These are phyloP conservation scores for Straminergon stramineum DNA, from an alignment of 225 moss, liverwort and hornwort species.

Conservation along the genomic window DNA sequence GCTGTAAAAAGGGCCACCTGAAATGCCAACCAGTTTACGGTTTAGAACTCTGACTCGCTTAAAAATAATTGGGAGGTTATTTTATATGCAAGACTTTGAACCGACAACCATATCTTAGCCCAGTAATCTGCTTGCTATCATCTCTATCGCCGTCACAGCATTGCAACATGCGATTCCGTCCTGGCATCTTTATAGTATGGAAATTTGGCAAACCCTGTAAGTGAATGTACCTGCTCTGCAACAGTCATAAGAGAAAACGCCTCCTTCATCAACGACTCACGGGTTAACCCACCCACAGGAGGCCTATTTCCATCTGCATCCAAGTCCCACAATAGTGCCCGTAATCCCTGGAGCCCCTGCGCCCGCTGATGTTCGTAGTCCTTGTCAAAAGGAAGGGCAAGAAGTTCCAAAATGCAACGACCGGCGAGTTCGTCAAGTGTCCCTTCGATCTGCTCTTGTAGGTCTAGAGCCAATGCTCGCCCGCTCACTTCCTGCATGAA, in stretches of 20 bases:
- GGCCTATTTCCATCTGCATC: constrained; percentile 55
- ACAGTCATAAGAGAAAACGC: constrained; percentile 66
- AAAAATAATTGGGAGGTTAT: neutral
- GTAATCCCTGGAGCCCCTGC: constrained; percentile 76
- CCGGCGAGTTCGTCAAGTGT: constrained; percentile 74
- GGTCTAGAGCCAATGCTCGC: constrained; percentile 43
- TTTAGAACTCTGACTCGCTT: neutral
- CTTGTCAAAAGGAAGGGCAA: constrained; percentile 64
- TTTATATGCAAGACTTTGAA: neutral
- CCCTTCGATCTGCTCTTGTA: constrained; percentile 87
- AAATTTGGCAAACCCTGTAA: neutral
- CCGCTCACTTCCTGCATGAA: constrained; percentile 68
- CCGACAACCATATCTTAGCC: neutral
- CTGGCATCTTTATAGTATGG: neutral
- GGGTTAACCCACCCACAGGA: constrained; percentile 50
- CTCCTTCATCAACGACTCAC: constrained; percentile 68
- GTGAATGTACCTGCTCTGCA: constrained; percentile 59
- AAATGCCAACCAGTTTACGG: neutral
- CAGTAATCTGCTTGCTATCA: neutral
- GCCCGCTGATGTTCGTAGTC: constrained; percentile 53
- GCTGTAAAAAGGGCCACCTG: constrained; percentile 66
- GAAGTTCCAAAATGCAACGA: constrained; percentile 73
- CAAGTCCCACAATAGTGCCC: constrained; percentile 62
- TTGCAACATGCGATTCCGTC: neutral
- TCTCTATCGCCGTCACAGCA: neutral